Evolutionary conservation across 495 filamentous ascomycete genomes (phyloP).

Genomic region (Glarea lozoyensis): DNA sequence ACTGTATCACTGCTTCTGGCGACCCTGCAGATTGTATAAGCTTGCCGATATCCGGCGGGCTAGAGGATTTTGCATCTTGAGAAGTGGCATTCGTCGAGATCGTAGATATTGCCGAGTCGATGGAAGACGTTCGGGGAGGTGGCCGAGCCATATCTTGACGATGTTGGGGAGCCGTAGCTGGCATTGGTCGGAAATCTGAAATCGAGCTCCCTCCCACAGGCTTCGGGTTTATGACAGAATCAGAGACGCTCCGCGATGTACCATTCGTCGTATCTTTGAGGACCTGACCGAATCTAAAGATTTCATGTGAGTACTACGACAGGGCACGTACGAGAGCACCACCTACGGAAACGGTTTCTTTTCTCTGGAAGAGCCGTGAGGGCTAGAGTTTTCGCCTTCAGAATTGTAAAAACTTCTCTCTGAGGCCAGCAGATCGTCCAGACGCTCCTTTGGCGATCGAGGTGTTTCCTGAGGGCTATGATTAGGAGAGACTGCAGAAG

Average conservation of each 20-base stretch:
- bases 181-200: conserved; percentile 16
- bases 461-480: conserved; percentile 7
- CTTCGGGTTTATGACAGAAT: conserved; percentile 18
- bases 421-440: conserved; percentile 22
- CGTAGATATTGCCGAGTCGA: conserved; percentile 88
- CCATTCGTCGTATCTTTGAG: conserved; percentile 18
- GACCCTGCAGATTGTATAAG: conserved; percentile 79
- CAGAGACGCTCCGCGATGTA: conserved; percentile 22
- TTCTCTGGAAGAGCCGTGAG: conserved; percentile 2
- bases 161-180: conserved; percentile 18
- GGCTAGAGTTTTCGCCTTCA: conserved; percentile 8
- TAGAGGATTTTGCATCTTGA: conserved; percentile 38
- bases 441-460: conserved; percentile 24
- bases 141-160: conserved; percentile 16
- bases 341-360: conserved; percentile 12
- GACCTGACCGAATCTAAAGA: conserved; percentile 11
- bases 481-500: neutral
- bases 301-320: neutral
- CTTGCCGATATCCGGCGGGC: conserved; percentile 56
- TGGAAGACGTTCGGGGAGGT: conserved; percentile 75
- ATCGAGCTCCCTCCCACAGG: conserved; percentile 9
- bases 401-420: conserved; percentile 19
- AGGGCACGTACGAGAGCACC: neutral
- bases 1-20: conserved; percentile 78
- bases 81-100: conserved; percentile 62